Base-by-base conservation (phyloP, 2,329 filamentous ascomycete species). In the Xylariaceae sp. region DNA sequence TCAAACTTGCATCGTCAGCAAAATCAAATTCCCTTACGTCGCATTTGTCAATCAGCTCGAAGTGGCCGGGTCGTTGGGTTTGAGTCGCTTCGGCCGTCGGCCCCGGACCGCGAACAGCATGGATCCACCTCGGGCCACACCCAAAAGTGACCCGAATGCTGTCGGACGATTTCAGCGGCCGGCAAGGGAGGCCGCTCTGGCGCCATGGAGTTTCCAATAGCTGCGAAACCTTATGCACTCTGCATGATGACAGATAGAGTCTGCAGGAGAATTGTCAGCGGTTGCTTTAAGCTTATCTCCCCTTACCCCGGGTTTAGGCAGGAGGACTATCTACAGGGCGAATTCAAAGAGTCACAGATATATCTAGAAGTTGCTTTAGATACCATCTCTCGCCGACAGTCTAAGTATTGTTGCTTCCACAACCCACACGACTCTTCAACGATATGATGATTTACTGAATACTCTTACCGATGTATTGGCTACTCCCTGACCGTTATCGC, bases 31-130 rank as follows among this genome's bases (percentile, higher is more conserved):
- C 22, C 4, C 7, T 27, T 27, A 27, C 22, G 22, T 27, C 4
- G 22, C 22, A 27, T 27, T 27, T 27, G 22, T 27, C 22, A 27
- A 27, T 27, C 22, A 27, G 7, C 22, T 27, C 22, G 22, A 27
- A 5, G 22, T 27, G 22, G 4, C n/a, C n/a, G n/a, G 22, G 22
- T 27, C 22, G 22, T 27, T 7, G 22, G 7, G 22, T 4, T 27
- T 27, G 45, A 18, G 45, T 45, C 42, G 17, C 30, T 36, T 48
- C 49, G 49, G 49, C 12, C 31, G 49, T 51, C 49, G 49, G 49
- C 36, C 41, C 49, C 45, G 45, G 42, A 18, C 49, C 49, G 45
- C 45, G 48, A 51, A 18, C n/a, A 12, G 31, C 32, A 38, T 48
- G 45, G 45, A 11, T 15, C 11, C 35, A 32, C 12, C 15, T 47